Base-by-base conservation (phyloP, 2,329 filamentous ascomycete species). In the Dactylellina sp. region DNA sequence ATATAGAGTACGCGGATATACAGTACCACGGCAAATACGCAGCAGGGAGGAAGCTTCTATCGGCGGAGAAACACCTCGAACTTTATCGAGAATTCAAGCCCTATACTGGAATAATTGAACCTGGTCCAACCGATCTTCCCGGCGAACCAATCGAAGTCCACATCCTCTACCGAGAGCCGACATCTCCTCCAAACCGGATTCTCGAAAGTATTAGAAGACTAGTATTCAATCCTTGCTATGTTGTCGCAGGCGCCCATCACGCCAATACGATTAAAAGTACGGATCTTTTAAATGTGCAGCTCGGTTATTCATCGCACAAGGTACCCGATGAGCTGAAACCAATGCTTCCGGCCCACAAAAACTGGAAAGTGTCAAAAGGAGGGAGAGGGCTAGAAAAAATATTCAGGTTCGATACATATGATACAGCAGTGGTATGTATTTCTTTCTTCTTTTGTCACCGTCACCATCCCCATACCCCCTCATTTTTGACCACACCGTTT, bases 221-320 rank as follows among this genome's bases (percentile, higher is more conserved):
- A 32, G 52, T 50, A 16, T 71, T 52, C 50, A 71, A 63, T 32
- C 66, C 66, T 16, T 63, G n/a, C 4, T 71, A 71, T 32, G 49
- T 62, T 7, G 46, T 71, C 18, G 55, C 66, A 11, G 42, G 35
- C 14, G 20, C 57, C 0, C 44, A 60, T 28, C 53, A 57, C 14
- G 12, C 9, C 9, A 18, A 53, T 22, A 49, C 57, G 1, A 35
- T 71, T 6, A 59, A 42, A 14, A 71, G 66, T 25, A 63, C 66
- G 32, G 57, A 64, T 37, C 18, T 71, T 3, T 12, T 63, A 20
- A 57, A 57, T 7, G 59, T 71, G 16, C 37, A 71, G 12, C 44
- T 71, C 6, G 66, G 57, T 1, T 63, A 57, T 24, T 12, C 14
- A 1, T 63, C 66, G 11, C 50, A 56, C 39, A 16, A 16, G 35